A percentile compares a stretch with the other conserved stretches of the same genome.
Evolutionary conservation across 2,329 filamentous ascomycete genomes (phyloP).

Genomic region (Pseudomassariella vexata): DNA sequence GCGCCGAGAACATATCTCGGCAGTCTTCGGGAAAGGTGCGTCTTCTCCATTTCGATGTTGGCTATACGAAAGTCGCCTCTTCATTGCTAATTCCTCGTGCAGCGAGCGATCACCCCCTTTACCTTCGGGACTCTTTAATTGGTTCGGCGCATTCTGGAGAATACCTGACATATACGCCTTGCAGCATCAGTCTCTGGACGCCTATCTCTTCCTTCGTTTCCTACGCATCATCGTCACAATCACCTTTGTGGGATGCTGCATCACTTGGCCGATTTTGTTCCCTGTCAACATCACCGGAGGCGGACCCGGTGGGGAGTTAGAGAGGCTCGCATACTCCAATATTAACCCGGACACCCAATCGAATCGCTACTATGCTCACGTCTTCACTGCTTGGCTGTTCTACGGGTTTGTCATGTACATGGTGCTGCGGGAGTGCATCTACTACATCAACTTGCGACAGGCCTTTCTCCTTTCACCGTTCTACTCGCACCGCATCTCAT

Average conservation of each 20-base stretch:
- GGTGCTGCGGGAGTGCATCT: slow-evolving; percentile 82
- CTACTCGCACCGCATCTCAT: slow-evolving; percentile 81
- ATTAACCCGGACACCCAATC: slow-evolving; percentile 45
- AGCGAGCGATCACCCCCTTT: slow-evolving; percentile 54
- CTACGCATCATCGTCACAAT: slow-evolving; percentile 71
- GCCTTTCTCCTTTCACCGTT: slow-evolving; percentile 83
- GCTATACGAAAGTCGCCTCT: too few species aligned
- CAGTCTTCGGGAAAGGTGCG: slow-evolving; percentile 34
- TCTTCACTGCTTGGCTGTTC: slow-evolving; percentile 75
- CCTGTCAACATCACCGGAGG: slow-evolving; percentile 84
- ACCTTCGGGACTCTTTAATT: slow-evolving; percentile 58
- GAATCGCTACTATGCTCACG: slow-evolving; percentile 74
- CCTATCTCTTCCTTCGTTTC: slow-evolving; percentile 85
- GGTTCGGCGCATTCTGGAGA: slow-evolving; percentile 62
- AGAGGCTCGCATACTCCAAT: slow-evolving; percentile 76
- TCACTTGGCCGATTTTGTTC: slow-evolving; percentile 83
- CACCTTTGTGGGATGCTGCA: slow-evolving; percentile 74
- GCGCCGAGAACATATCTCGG: slow-evolving; percentile 45
- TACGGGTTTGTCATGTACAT: slow-evolving; percentile 85
- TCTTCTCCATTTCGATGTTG: neutral
- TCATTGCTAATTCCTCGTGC: neutral
- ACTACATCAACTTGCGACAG: slow-evolving; percentile 87
- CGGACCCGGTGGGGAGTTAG: slow-evolving; percentile 57
- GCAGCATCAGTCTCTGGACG: slow-evolving; percentile 87
- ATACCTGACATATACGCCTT: slow-evolving; percentile 73